These are phyloP conservation scores for Sugiyamaella mastotermitis DNA, from an alignment of 805 yeast species.

Conservation along the genomic window DNA sequence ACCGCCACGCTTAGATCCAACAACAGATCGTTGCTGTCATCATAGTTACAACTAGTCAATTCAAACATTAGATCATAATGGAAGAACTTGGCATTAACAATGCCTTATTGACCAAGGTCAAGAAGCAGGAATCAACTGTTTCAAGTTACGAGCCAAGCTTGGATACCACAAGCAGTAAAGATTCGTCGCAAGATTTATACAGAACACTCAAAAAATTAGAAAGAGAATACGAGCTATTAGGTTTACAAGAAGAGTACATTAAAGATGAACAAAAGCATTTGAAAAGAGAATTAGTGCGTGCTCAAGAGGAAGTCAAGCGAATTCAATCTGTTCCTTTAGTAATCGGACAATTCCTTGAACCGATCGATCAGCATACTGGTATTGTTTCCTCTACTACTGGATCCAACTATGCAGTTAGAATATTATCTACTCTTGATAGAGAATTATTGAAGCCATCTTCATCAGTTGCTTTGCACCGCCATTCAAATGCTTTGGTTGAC, in stretches of 20 bases:
- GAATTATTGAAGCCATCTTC: constrained; percentile 92
- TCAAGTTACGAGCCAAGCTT: neutral
- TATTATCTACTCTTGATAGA: constrained; percentile 88
- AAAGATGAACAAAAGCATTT: constrained; percentile 97
- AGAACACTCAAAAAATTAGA: constrained; percentile 80
- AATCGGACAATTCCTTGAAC: constrained; percentile 96
- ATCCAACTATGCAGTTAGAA: constrained; percentile 92
- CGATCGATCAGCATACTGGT: constrained; percentile 94
- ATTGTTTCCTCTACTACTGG: constrained; percentile 98
- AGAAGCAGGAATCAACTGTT: neutral
- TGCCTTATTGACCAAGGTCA: neutral
- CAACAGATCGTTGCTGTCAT: neutral
- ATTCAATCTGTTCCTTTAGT: constrained; percentile 97
- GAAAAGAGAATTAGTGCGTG: constrained; percentile 88
- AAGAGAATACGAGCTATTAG: constrained; percentile 78
- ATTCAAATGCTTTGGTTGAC: constrained; percentile 95
- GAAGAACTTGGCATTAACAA: neutral
- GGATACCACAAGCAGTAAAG: neutral
- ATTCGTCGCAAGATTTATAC: constrained; percentile 56
- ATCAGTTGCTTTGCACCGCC: constrained; percentile 96
- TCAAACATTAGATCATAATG: no score
- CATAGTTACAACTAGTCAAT: no score
- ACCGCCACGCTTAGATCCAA: neutral
- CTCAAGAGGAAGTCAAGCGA: constrained; percentile 97
- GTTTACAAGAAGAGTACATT: constrained; percentile 91